These are phyloP conservation scores for Morella rubra DNA, from an alignment of 306 rosid species.

Conservation along the genomic window DNA sequence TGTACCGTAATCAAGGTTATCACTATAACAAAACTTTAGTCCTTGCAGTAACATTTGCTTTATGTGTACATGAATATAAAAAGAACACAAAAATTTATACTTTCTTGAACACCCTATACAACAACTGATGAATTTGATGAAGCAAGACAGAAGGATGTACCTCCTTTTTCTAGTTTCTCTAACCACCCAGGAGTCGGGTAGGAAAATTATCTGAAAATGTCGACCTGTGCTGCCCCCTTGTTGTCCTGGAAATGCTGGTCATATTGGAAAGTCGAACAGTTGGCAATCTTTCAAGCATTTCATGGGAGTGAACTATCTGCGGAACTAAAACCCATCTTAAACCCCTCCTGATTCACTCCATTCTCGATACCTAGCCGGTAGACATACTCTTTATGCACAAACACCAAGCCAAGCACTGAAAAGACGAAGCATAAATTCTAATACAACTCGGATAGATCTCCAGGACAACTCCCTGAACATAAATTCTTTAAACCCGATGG, in stretches of 20 bases:
- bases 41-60: not conserved
- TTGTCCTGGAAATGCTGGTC: constrained; percentile 6
- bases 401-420: not conserved
- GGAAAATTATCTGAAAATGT: not conserved
- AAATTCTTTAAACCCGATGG: too few species aligned
- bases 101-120: not conserved
- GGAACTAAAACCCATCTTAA: not conserved
- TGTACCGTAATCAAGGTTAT: too few species aligned
- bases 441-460: not conserved
- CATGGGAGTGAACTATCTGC: not conserved
- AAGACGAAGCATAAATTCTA: not conserved
- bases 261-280: not conserved
- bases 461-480: too few species aligned
- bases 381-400: not conserved
- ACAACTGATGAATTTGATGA: not conserved
- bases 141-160: not conserved
- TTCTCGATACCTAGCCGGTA: not conserved
- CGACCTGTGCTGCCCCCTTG: not conserved
- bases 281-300: not conserved
- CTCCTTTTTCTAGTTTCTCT: not conserved
- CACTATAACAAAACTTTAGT: too few species aligned
- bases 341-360: not conserved
- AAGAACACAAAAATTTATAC: not conserved
- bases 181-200: not conserved
- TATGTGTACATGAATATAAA: not conserved